Percentiles rank a stretch among this genome's conserved stretches.
These are phyloP conservation scores for Xerocomus spinulosus DNA, from an alignment of 768 basidiomycete genomes.

Conservation along the genomic window DNA sequence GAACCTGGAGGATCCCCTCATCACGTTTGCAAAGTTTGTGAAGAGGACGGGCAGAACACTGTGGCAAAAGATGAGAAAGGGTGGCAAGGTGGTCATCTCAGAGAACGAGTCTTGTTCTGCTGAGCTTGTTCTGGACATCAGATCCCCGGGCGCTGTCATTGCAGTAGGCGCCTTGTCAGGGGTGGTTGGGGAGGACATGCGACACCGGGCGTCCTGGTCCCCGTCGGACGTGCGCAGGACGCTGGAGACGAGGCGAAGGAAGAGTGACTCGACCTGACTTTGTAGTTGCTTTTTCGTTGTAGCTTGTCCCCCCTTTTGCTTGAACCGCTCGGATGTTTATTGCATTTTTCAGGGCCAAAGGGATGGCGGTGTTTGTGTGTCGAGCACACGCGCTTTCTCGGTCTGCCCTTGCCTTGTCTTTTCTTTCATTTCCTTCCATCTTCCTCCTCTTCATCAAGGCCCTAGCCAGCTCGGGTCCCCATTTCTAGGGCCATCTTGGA, in stretches of 20 bases:
- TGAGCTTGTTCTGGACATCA: slow-evolving; percentile 19
- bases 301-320: neutral
- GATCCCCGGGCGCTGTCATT: slow-evolving; percentile 6
- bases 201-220: slow-evolving; percentile 26
- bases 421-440: neutral
- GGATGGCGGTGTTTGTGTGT: neutral
- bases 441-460: neutral
- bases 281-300: slow-evolving; percentile 41
- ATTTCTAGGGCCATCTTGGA: neutral
- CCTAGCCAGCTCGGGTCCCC: neutral
- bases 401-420: neutral
- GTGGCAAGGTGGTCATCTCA: slow-evolving; percentile 16
- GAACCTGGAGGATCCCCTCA: slow-evolving; percentile 43
- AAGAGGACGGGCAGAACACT: slow-evolving; percentile 37
- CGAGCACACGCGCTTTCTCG: neutral
- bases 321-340: neutral
- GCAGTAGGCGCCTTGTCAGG: neutral
- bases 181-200: slow-evolving; percentile 9
- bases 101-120: slow-evolving; percentile 3
- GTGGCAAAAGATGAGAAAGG: slow-evolving; percentile 49
- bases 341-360: neutral
- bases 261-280: slow-evolving; percentile 12
- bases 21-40: slow-evolving; percentile 46
- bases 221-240: slow-evolving; percentile 19
- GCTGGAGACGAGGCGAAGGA: slow-evolving; percentile 20